These are phyloP conservation scores for Schizopora paradoxa DNA, from an alignment of 1,284 basidiomycete species.

Conservation along the genomic window DNA sequence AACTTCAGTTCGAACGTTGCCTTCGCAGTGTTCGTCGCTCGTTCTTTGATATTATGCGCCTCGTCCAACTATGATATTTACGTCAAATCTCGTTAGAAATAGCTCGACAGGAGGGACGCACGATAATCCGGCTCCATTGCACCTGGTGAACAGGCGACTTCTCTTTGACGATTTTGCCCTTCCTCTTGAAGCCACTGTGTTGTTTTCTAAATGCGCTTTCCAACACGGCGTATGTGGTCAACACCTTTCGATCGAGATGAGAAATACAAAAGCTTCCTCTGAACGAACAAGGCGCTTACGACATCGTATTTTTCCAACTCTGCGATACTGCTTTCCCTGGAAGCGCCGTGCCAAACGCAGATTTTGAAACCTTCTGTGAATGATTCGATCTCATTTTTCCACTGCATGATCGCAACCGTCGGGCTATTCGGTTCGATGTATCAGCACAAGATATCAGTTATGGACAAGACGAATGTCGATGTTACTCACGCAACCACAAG, in stretches of 20 bases:
- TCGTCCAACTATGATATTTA: conserved; percentile 69
- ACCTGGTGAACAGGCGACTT: conserved; percentile 82
- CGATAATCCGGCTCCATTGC: conserved; percentile 80
- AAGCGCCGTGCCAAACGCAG: conserved; percentile 87
- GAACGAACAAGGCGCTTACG: conserved; percentile 39
- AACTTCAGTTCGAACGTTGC: conserved; percentile 82
- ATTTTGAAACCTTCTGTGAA: conserved; percentile 80
- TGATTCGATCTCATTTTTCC: conserved; percentile 89
- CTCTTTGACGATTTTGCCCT: conserved; percentile 84
- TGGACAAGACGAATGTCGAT: conserved; percentile 1
- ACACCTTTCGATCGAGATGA: conserved; percentile 36
- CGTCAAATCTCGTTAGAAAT: neutral
- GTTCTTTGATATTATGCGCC: conserved; percentile 97
- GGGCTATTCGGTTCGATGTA: conserved; percentile 43
- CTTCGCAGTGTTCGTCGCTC: conserved; percentile 93
- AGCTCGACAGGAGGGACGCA: conserved; percentile 28
- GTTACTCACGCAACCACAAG: conserved; percentile 80
- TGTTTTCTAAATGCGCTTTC: conserved; percentile 95
- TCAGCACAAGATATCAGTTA: conserved; percentile 5
- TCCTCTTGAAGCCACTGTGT: conserved; percentile 85
- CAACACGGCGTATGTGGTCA: conserved; percentile 81
- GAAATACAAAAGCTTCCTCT: neutral
- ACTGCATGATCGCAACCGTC: conserved; percentile 98
- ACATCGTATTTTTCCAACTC: conserved; percentile 86
- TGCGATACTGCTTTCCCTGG: conserved; percentile 55